Evolutionary conservation across 768 basidiomycete genomes (phyloP), one percentile per base, ranked within the genome.

Genomic region (Hypholoma sublateritium): DNA sequence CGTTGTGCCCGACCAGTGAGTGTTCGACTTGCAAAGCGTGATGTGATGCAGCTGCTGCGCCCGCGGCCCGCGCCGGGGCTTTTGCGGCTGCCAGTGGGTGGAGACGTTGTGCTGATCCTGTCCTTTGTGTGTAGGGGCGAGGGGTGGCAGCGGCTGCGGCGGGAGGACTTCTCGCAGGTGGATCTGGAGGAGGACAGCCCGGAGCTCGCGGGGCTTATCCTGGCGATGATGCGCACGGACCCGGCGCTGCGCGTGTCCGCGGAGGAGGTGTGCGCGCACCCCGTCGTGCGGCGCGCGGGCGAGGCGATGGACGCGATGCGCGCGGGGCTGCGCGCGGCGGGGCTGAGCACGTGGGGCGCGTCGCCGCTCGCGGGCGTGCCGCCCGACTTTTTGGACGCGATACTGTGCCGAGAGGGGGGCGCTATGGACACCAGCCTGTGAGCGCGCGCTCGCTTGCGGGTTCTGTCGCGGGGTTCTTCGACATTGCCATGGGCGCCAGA

Each of bases 1-100:
- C 66, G 85, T 97, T 50, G 93, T 99, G 45, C 97, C 97, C 73
- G 94, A 95, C 75, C 95, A 91, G 93, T 93, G 68, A 80, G 94
- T 85, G 59, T 64, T 62, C 44, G 34, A n/a, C 53, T 65, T 59
- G 36, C 56, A 13, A 8, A 5, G 12, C 14, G 11, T 17, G 39
- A 14, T 17, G 39, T 41, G 39, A 14, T 14, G 16, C 8, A 5
- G 39, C 8, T 53, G 43, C 51, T 50, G 64, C 39, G 35, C 50
- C 25, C 17, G 49, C 59, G 62, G 62, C 17, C 61, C 65, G 62
- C 25, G 32, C 13, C 34, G 51, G 62, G 44, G 25, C 54, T 37
- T 55, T 66, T 57, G 36, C 46, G 47, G 57, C 22, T 57, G 53
- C 28, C 24, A 25, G n/a, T n/a, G n/a, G n/a, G n/a, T n/a, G n/a